Evolutionary conservation across 768 basidiomycete genomes (phyloP), one percentile per base, ranked within the genome.

Genomic region (Tylopilus felleus): DNA sequence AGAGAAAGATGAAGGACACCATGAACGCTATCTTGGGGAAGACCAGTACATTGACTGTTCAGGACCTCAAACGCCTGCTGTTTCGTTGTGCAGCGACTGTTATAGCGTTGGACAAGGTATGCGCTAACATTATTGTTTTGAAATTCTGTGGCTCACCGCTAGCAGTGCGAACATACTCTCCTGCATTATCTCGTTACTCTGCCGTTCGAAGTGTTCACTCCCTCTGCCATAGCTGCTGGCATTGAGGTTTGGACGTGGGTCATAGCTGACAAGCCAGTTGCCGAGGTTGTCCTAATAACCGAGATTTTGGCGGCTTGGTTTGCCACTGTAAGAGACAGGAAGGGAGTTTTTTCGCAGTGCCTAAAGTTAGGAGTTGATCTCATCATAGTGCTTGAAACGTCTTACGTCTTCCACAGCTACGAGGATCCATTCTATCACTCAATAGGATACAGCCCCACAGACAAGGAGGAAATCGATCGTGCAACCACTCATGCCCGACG

Each of bases 211-310:
- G 86, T 90, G 3, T 92, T 92, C 57, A 94, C 90, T 1, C 92
- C 94, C 1, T 75, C 90, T 5, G 84, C 93, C 1, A 83, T 98
- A 52, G 80, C 90, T 16, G 83, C 90, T 2, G 95, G 92, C 0
- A 86, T 94, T 40, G 94, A 98, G 65, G 87, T 88, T 10, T 98
- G 97, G 97, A 93, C 89, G 4, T 98, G 95, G 95, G 80, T 97
- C 0, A 88, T 97, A 49, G 84, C 90, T 14, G 90, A 96, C 66
- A 83, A 90, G 54, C 85, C 90, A 0, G 80, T 81, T 44, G 75
- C 88, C 12, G 95, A 98, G 70, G 82, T 94, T 45, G 83, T 85
- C 2, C 70, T 98, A 19, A 88, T 98, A 79, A 76, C 83, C 5
- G 94, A 98, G 63, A 81, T 98, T 47, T 74, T 91, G 43, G 82